These are phyloP conservation scores for Melanomma pulvis-pyrius DNA, from an alignment of 495 filamentous ascomycete species.

Conservation along the genomic window DNA sequence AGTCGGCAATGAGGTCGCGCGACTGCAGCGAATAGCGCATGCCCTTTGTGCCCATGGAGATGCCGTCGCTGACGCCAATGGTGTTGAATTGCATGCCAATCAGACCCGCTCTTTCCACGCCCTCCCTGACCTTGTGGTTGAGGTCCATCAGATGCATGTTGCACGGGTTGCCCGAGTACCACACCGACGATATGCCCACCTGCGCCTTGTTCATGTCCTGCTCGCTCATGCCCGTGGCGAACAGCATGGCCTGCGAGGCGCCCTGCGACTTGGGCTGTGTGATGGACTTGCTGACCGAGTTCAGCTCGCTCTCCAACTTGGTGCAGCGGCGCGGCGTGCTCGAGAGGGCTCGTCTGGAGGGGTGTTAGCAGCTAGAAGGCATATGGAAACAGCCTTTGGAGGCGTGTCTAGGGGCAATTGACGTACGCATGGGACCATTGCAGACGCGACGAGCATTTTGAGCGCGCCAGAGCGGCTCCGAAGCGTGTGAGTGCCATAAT, in stretches of 20 bases:
- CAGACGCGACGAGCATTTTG: slow-evolving; percentile 15
- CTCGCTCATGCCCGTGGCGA: slow-evolving; percentile 84
- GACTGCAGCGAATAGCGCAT: slow-evolving; percentile 97
- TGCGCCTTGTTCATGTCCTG: slow-evolving; percentile 92
- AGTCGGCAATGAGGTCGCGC: slow-evolving; percentile 94
- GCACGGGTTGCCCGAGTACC: slow-evolving; percentile 94
- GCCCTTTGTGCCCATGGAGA: slow-evolving; percentile 78
- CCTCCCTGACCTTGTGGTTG: slow-evolving; percentile 78
- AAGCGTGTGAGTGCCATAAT: slow-evolving; percentile 32
- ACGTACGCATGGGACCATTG: slow-evolving; percentile 34
- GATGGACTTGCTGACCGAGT: slow-evolving; percentile 79
- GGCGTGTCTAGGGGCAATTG: slow-evolving; percentile 1
- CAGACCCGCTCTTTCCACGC: slow-evolving; percentile 62
- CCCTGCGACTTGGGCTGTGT: slow-evolving; percentile 97
- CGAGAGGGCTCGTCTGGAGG: slow-evolving; percentile 31
- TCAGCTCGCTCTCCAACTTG: slow-evolving; percentile 46
- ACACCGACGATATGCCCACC: slow-evolving; percentile 91
- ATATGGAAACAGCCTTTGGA: not conserved
- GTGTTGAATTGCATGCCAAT: slow-evolving; percentile 87
- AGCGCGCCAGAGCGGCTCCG: slow-evolving; percentile 26
- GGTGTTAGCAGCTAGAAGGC: slow-evolving; percentile 26
- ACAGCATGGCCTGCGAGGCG: slow-evolving; percentile 98
- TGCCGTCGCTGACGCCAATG: slow-evolving; percentile 86
- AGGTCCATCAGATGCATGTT: slow-evolving; percentile 98
- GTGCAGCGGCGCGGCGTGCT: slow-evolving; percentile 28